Conservation (phyloP, 2,329 filamentous ascomycete genomes). For the Fusarium sp. region DNA sequence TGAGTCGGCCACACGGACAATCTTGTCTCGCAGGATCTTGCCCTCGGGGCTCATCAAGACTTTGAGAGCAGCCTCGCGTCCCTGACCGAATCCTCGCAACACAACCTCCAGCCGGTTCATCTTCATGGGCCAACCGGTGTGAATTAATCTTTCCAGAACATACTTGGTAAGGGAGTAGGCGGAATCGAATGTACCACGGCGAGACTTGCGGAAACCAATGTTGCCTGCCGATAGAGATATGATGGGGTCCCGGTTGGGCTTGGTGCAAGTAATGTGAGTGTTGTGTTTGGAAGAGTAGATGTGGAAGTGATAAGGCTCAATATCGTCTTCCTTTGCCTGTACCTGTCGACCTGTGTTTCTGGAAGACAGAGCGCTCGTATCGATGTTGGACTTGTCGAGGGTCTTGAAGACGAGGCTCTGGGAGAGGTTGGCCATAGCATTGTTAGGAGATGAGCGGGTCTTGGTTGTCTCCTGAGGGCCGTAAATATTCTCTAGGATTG, state of each 20-base stretch:
- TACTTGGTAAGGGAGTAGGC: slow-evolving; percentile 91
- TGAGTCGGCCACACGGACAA: slow-evolving; percentile 84
- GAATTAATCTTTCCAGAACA: slow-evolving; percentile 85
- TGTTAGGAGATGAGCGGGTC: slow-evolving; percentile 40
- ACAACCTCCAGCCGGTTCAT: slow-evolving; percentile 85
- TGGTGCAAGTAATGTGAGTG: slow-evolving; percentile 90
- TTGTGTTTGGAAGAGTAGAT: slow-evolving; percentile 93
- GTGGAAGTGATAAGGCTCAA: slow-evolving; percentile 86
- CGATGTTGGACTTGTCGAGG: slow-evolving; percentile 52
- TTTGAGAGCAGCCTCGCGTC: slow-evolving; percentile 91
- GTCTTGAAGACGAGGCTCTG: slow-evolving; percentile 58
- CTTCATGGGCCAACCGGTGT: slow-evolving; percentile 80
- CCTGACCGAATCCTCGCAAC: slow-evolving; percentile 86
- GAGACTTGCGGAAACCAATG: slow-evolving; percentile 89
- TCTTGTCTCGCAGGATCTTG: slow-evolving; percentile 77
- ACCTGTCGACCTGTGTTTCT: slow-evolving; percentile 38
- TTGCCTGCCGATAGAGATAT: slow-evolving; percentile 87
- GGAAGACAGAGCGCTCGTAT: slow-evolving; percentile 51
- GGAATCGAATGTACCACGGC: slow-evolving; percentile 87
- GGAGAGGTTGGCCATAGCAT: slow-evolving; percentile 53
- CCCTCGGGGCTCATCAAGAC: slow-evolving; percentile 90
- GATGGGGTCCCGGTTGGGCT: slow-evolving; percentile 82
- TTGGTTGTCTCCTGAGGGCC: slow-evolving; percentile 44
- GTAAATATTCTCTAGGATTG: slow-evolving; percentile 54
- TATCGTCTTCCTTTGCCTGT: slow-evolving; percentile 53